Conservation (phyloP, 176 grass and related monocot species). For the Oryza longistaminata region DNA sequence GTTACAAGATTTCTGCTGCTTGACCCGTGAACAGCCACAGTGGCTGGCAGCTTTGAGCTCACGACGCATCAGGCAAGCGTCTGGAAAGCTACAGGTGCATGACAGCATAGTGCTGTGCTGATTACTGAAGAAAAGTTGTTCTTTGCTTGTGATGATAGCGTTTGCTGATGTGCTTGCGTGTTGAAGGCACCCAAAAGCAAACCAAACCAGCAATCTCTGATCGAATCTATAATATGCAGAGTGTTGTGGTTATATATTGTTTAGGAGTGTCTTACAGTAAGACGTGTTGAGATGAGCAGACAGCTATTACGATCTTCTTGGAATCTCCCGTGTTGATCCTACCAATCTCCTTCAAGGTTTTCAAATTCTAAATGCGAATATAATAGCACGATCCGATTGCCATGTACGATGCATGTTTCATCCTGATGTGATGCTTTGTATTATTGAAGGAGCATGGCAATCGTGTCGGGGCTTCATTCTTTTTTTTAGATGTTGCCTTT, state of each 20-base stretch:
- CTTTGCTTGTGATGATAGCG: conserved; percentile 28
- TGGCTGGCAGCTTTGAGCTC: neutral
- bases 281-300: conserved; percentile 22
- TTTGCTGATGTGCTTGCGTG: conserved; percentile 17
- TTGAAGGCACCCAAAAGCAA: neutral
- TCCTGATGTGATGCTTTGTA: neutral
- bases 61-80: conserved; percentile 20
- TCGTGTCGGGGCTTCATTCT: neutral
- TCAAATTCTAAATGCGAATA: neutral
- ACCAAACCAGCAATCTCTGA: neutral
- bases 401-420: neutral
- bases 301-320: conserved; percentile 10
- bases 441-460: conserved; percentile 22
- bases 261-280: neutral
- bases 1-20: too few species aligned
- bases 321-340: conserved; percentile 24
- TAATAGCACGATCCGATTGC: neutral
- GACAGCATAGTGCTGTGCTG: neutral
- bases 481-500: neutral
- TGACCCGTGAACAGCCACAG: too few species aligned
- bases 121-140: neutral
- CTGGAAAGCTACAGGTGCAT: neutral
- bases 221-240: neutral
- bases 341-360: neutral
- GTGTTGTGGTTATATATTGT: neutral